phyloP scores from a whole-genome alignment of 1,284 basidiomycete species.

The Trichosporon sp. region DNA sequence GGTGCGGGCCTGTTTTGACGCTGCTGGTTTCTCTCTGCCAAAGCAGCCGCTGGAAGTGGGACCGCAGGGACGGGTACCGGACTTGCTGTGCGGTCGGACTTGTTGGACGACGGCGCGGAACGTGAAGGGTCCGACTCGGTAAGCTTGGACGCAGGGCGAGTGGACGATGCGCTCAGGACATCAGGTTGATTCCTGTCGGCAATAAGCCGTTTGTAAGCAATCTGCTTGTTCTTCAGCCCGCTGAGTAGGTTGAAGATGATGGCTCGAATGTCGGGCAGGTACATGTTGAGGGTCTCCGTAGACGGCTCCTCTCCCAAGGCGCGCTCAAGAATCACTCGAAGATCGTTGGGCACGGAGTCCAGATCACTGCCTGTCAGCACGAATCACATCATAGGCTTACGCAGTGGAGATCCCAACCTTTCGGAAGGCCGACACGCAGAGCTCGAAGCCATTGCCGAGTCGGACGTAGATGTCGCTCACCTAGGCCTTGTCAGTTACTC shows the following conservation, averaged over 20 bases:
- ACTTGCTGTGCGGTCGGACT: conserved; percentile 28
- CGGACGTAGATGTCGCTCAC: conserved; percentile 97
- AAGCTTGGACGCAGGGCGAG: background rate
- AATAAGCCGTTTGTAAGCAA: conserved; percentile 62
- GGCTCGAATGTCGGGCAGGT: conserved; percentile 85
- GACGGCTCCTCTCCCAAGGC: conserved; percentile 89
- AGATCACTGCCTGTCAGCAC: conserved; percentile 68
- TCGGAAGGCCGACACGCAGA: conserved; percentile 84
- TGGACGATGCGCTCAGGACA: background rate
- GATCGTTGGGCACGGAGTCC: conserved; percentile 81
- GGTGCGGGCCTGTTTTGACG: conserved; percentile 40
- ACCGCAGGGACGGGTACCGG: conserved; percentile 26
- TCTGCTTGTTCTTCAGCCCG: conserved; percentile 88
- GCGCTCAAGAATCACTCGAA: conserved; percentile 83
- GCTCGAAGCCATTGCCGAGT: conserved; percentile 96
- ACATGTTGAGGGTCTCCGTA: conserved; percentile 79
- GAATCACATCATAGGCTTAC: conserved; percentile 61
- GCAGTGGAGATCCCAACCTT: conserved; percentile 85
- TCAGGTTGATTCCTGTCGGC: conserved; percentile 36
- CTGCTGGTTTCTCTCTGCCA: conserved; percentile 38
- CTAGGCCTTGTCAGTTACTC: conserved; percentile 45
- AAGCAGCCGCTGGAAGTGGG: conserved; percentile 29
- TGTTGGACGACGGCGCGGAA: conserved; percentile 2
- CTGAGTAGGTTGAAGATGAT: conserved; percentile 92
- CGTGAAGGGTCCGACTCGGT: background rate